Percentiles rank a stretch among this genome's conserved stretches.
Evolutionary conservation across 1,139 yeast genomes (phyloP).

Genomic region (Candida sp.): DNA sequence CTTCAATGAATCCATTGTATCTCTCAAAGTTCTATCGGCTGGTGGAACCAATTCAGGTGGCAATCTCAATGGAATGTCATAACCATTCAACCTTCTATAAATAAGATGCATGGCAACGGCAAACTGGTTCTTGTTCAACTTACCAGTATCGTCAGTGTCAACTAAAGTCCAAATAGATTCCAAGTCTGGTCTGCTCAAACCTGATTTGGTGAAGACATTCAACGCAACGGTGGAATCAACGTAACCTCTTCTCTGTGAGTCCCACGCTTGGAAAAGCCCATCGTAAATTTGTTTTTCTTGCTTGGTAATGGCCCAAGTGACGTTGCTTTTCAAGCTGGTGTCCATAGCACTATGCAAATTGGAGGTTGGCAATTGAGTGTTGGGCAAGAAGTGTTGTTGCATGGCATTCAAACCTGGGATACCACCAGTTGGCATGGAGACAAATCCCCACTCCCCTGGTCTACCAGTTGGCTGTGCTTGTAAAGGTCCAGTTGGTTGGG

Average conservation of each 20-base stretch:
- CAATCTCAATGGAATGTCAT: constrained; percentile 69
- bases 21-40: constrained; percentile 65
- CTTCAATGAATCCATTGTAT: constrained; percentile 46
- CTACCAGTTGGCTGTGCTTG: constrained; percentile 67
- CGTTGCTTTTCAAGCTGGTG: constrained; percentile 51
- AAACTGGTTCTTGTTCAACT: constrained; percentile 77
- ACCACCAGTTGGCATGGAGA: constrained; percentile 73
- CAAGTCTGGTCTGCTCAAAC: constrained; percentile 81
- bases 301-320: constrained; percentile 78
- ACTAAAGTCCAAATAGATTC: constrained; percentile 91
- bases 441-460: constrained; percentile 88
- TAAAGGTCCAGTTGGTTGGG: constrained; percentile 32
- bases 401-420: constrained; percentile 78
- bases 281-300: constrained; percentile 90
- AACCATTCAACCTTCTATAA: constrained; percentile 74
- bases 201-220: constrained; percentile 87
- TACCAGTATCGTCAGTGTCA: constrained; percentile 73
- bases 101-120: constrained; percentile 86
- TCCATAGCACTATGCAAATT: constrained; percentile 58
- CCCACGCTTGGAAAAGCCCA: constrained; percentile 90
- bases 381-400: constrained; percentile 81
- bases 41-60: constrained; percentile 83
- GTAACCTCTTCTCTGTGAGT: constrained; percentile 65
- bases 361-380: constrained; percentile 41
- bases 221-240: constrained; percentile 86